A percentile compares a stretch with the other conserved stretches of the same genome.
phyloP scores from a whole-genome alignment of 129 eudicot species.

The Centella asiatica region DNA sequence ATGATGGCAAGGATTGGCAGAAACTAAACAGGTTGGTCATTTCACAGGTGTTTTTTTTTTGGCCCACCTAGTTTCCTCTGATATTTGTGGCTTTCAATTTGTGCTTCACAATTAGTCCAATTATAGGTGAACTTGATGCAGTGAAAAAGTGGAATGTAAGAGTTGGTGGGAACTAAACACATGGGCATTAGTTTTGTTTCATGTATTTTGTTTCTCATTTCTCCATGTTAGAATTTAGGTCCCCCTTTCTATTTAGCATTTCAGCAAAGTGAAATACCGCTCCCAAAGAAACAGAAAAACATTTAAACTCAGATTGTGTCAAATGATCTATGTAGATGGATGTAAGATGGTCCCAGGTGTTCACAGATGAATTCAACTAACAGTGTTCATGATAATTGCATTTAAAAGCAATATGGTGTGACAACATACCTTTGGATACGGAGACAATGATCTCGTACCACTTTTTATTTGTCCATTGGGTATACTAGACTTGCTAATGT shows the following conservation, averaged over 20 bases:
- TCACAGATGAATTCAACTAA: background rate
- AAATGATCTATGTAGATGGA: no score
- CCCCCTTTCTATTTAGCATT: background rate
- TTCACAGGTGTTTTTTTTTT: no score
- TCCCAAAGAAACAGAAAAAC: no score
- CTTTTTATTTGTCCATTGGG: constrained; percentile 18
- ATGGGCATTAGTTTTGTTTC: background rate
- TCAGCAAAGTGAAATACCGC: no score
- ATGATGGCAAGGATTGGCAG: no score
- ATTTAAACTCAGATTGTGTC: no score
- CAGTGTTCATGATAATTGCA: background rate
- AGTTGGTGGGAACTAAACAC: background rate
- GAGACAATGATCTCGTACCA: constrained; percentile 44
- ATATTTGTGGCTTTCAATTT: no score
- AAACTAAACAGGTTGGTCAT: no score
- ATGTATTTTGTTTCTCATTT: background rate
- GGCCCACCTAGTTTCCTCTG: no score
- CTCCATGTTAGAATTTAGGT: background rate
- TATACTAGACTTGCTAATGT: constrained; percentile 22
- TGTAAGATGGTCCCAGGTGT: background rate
- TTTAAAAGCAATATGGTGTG: background rate
- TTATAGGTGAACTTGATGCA: background rate
- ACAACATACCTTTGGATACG: constrained; percentile 51
- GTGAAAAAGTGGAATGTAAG: background rate
- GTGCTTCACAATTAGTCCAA: no score